phyloP scores from a whole-genome alignment of 345 rosid species.

The Populus deltoides region DNA sequence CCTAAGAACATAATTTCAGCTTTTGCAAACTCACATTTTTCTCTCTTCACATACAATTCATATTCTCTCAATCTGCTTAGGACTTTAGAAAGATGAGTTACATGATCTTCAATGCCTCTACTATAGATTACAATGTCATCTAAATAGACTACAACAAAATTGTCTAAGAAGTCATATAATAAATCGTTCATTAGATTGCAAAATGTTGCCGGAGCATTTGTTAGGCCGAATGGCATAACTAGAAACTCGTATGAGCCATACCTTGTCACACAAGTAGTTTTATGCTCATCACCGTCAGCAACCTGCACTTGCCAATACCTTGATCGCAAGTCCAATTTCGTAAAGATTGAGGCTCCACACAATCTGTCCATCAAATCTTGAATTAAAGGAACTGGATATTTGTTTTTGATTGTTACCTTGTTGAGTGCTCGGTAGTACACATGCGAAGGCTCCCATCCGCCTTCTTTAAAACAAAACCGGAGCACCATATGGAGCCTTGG shows the following conservation, averaged over 20 bases:
- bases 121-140: too few relatives aligned
- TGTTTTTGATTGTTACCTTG: not conserved
- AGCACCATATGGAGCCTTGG: not conserved
- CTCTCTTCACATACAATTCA: too few relatives aligned
- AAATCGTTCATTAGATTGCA: not conserved
- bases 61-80: too few relatives aligned
- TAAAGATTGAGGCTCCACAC: not conserved
- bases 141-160: too few relatives aligned
- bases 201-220: not conserved
- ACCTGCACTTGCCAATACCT: not conserved
- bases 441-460: not conserved
- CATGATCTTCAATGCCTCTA: too few relatives aligned
- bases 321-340: not conserved
- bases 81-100: too few relatives aligned
- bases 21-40: too few relatives aligned
- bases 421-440: not conserved
- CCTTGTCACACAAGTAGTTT: not conserved
- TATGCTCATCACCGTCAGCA: not conserved
- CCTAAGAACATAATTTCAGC: too few relatives aligned
- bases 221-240: not conserved
- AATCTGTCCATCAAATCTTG: not conserved
- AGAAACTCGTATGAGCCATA: not conserved
- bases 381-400: not conserved
- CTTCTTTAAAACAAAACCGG: slow-evolving; percentile 2
- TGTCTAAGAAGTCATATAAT: too few relatives aligned